Evolutionary conservation across 2,329 filamentous ascomycete genomes (phyloP), one percentile per base, ranked within the genome.

Genomic region (Berkeleyomyces basicola): DNA sequence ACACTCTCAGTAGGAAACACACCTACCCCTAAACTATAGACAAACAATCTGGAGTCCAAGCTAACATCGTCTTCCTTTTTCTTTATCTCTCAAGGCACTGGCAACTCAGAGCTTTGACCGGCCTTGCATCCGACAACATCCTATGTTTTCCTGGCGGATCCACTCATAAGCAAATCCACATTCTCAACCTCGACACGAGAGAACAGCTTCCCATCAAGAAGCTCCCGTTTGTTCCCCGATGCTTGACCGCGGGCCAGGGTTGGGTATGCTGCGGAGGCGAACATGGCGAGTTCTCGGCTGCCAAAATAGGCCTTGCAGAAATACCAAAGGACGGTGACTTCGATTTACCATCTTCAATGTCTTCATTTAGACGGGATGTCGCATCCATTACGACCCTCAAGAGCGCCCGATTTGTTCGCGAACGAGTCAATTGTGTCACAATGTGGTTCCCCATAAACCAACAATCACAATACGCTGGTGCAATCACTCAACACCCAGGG

Each of bases 191-290:
- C 75, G 88, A 86, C 74, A 86, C 81, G 65, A 82, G 88, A 72
- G 63, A 64, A 39, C 63, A 60, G 11, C 59, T 62, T 57, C 53
- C 63, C 16, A 40, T 64, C 9, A 88, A 83, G 61, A 77, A 84
- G 39, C 77, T 91, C 67, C 83, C 79, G 67, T 93, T 85, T 73
- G 81, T 73, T 68, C 87, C 91, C n/a, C 82, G 88, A 74, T 97
- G 92, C 72, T 82, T 96, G 5, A 87, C 89, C n/a, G 87, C 89
- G 6, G 86, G 84, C 61, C 82, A 88, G 69, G 90, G 90, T 61
- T 97, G 89, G 86, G 80, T 97, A 44, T 96, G 89, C 69, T 88
- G 91, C 57, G 93, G 92, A 57, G 92, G 92, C 64, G 87, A 95
- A 69, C 83, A 84, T 67, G 93, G 93, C 63, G 87, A 95, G 70